These are phyloP conservation scores for Vanilla planifolia DNA, from an alignment of 106 monocot species.

Conservation along the genomic window DNA sequence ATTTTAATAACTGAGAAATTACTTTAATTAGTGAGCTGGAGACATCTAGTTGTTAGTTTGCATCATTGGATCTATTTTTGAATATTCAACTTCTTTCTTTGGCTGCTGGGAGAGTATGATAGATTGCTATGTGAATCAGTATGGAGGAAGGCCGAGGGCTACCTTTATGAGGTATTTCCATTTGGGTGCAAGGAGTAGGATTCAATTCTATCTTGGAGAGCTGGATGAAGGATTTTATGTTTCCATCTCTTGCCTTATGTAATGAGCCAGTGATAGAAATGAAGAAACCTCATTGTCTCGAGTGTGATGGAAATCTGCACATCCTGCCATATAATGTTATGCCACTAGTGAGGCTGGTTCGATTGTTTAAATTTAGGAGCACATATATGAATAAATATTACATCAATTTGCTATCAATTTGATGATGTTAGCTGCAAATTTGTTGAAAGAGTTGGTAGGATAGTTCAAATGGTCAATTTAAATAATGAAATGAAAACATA, in stretches of 20 bases:
- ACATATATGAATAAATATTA: not conserved
- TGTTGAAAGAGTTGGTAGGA: not conserved
- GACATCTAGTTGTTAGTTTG: not conserved
- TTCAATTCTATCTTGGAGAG: not conserved
- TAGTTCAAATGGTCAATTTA: too few species aligned
- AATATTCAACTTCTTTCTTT: not conserved
- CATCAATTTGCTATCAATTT: not conserved
- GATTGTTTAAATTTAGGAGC: not conserved
- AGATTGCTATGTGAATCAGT: constrained; percentile 1
- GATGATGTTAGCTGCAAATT: not conserved
- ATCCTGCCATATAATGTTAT: too few species aligned
- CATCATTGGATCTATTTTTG: not conserved
- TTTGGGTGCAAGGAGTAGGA: not conserved
- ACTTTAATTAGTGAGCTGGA: not conserved
- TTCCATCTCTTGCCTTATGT: not conserved
- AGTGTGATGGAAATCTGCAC: too few species aligned
- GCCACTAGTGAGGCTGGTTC: not conserved
- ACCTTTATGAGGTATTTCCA: not conserved
- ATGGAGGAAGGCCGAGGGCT: not conserved
- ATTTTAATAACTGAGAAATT: not conserved
- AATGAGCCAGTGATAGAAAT: not conserved
- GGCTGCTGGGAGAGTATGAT: not conserved
- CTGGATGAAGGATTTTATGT: not conserved
- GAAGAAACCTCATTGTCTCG: not conserved
- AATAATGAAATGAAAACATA: not conserved